Base-by-base conservation (phyloP, 106 monocot genomes). In the Alisma plantagoaquatica region DNA sequence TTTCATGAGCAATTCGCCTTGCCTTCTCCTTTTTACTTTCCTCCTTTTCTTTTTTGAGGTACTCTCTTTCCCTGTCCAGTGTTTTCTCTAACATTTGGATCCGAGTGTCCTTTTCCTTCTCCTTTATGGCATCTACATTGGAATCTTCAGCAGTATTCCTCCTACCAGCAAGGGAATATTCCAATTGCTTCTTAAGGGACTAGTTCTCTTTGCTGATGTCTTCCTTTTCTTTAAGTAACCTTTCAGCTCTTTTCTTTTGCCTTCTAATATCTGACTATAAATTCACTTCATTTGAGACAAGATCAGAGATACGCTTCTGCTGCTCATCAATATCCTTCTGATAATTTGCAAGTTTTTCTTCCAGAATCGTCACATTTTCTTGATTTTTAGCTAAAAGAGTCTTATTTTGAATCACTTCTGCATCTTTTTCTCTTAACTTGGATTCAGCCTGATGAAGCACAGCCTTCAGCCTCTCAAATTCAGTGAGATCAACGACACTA, bases 71-170 rank as follows among this genome's bases (percentile, higher is more conserved):
- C 33, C 70, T 74, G 32, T 94, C 94, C 31, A 94, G 64, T 46
- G 67, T 72, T 73, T 73, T 94, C 62, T 94, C 94, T 64, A 96
- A 47, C 22, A 90, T 89, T 78, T 90, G 90, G 68, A 98, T 85
- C 51, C 98, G 76, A 10, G 81, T 73, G 27, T 96, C 94, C 15
- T 68, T 68, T 6, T 74, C 74, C 53, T 73, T 81, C 31, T 63
- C 62, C 27, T 55, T 69, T 42, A 75, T 69, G 16, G 73, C 70
- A 27, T 75, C 78, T 23, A 85, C 82, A 61, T 29, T 60, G 60
- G 71, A 47, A 44, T 35, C 72, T 46, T 90, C 89, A 58, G 29
- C 41, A 27, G 41, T 29, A 10, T 31, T 49, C 43, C 67, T 87
- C 55, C 55, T 23, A 71, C 25, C n/a, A 60, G 47, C 7, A 25